These are phyloP conservation scores for Vigna hirtella DNA, from an alignment of 306 rosid genomes.

Conservation along the genomic window DNA sequence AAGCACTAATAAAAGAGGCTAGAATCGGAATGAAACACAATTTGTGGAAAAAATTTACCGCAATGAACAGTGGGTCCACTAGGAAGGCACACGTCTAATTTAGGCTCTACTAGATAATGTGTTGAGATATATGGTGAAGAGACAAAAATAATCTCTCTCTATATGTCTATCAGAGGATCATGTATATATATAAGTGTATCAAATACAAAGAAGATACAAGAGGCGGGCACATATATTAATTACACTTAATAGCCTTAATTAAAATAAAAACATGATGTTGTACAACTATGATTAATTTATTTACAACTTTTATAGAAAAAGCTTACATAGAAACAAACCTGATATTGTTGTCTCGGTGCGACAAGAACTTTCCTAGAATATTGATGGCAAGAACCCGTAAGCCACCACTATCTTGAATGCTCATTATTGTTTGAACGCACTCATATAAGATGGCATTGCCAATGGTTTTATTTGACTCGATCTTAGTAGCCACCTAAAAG, in stretches of 20 bases:
- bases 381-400: conserved; percentile 1
- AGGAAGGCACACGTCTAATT: too few relatives aligned
- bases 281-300: neutral
- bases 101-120: too few relatives aligned
- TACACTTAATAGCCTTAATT: neutral
- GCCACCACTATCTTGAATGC: conserved; percentile 18
- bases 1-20: too few relatives aligned
- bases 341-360: conserved; percentile 18
- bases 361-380: conserved; percentile 9
- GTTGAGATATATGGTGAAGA: too few relatives aligned
- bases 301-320: neutral
- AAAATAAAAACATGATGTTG: neutral
- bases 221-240: too few relatives aligned
- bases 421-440: conserved; percentile 22
- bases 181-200: too few relatives aligned
- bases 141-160: too few relatives aligned
- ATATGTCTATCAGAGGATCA: too few relatives aligned
- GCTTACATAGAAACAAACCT: neutral
- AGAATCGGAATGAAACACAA: too few relatives aligned
- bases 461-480: neutral
- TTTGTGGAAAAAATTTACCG: too few relatives aligned
- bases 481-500: conserved; percentile 18
- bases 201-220: too few relatives aligned
- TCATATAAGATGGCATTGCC: conserved; percentile 23
- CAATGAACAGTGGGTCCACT: too few relatives aligned